Conservation (phyloP, 2,329 filamentous ascomycete genomes). For the Aaosphaeria pasadenensis region DNA sequence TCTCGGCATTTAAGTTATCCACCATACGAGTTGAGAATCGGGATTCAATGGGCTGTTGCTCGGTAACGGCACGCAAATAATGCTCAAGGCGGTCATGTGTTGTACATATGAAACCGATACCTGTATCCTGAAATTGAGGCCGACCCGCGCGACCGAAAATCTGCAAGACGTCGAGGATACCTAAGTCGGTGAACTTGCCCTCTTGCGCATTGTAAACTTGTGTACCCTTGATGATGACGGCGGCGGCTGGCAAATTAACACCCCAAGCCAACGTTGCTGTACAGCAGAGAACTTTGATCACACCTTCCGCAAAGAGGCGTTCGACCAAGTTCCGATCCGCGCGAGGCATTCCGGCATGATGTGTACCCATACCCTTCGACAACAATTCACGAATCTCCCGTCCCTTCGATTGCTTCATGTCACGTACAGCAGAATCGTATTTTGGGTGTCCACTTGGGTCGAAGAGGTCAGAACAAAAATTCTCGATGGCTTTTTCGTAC, state of each 20-base stretch:
- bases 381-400: conserved; percentile 86
- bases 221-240: conserved; percentile 96
- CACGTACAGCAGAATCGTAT: conserved; percentile 75
- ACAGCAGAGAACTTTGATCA: conserved; percentile 97
- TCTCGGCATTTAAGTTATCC: conserved; percentile 95
- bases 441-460: conserved; percentile 75
- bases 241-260: conserved; percentile 95
- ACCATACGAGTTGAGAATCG: conserved; percentile 90
- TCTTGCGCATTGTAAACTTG: conserved; percentile 96
- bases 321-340: conserved; percentile 96
- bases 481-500: conserved; percentile 79
- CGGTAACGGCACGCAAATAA: conserved; percentile 88
- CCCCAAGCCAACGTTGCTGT: conserved; percentile 97
- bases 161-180: conserved; percentile 93
- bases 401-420: conserved; percentile 82
- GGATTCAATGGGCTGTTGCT: conserved; percentile 97
- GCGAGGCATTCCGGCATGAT: conserved; percentile 95
- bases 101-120: conserved; percentile 97
- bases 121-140: conserved; percentile 95
- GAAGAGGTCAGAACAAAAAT: conserved; percentile 76
- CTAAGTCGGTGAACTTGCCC: conserved; percentile 93
- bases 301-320: conserved; percentile 81
- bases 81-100: conserved; percentile 90
- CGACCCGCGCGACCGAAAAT: conserved; percentile 98
- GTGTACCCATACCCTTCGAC: conserved; percentile 86